Evolutionary conservation across 1,284 basidiomycete species (phyloP), one percentile per base, ranked within the genome.

Genomic region (Heterobasidion irregulare): DNA sequence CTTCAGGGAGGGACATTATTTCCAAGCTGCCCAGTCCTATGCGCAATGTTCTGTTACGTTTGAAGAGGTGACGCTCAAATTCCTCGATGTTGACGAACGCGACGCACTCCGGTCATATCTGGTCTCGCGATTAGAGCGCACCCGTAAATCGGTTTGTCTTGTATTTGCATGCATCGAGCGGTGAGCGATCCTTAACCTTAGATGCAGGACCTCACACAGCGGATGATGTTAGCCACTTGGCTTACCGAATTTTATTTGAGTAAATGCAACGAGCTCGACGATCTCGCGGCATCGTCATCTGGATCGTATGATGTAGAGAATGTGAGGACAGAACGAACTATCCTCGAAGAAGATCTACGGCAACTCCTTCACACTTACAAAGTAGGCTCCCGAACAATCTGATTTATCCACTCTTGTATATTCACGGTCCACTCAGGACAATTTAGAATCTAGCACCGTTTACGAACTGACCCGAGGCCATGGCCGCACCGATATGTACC

Each of bases 191-290:
- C 10, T 50, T 55, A 36, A 53, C 16, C 47, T n/a, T 32, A 54
- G 48, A 54, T 55, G 16, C 59, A 95, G 92, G 93, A 97, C 63
- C 63, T 92, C 49, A 94, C 92, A 0, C 94, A 98, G 68, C 81
- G 97, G 36, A 94, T 96, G 87, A 96, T 99, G 89, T 76, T 99
- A 8, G 94, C 97, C 1, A 98, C 95, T 0, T 99, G 97, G 97
- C 85, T 99, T 7, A 87, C 97, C 34, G 97, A 99, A 70, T 94
- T 99, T 61, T 98, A 95, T 67, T 82, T 99, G 19, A 90, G 88
- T 71, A 98, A 97, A 74, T 94, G 94, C 69, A 96, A 98, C 65
- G 92, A 96, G 61, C 76, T 98, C 50, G 97, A 99, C 66, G 97
- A 99, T 65, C 74, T 92, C 15, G 80, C 89, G 47, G 88, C 85